Evolutionary conservation across 371 early-diverging fungal species (phyloP).

Genomic region (Batkoa obscura): DNA sequence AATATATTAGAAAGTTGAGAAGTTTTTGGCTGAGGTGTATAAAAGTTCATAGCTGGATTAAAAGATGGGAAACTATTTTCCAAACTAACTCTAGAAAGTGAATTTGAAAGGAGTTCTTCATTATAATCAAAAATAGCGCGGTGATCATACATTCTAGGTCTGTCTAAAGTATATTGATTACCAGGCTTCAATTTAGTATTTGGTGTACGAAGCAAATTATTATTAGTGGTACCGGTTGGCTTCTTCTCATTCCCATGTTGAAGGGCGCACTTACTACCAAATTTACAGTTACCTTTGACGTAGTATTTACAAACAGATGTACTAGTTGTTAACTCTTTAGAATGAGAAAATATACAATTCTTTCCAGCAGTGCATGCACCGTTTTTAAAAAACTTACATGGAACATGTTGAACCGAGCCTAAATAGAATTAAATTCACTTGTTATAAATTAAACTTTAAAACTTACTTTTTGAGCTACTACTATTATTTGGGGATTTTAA

Average conservation of each 20-base stretch:
- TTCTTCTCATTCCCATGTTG: conserved; percentile 18
- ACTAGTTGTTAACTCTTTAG: conserved; percentile 30
- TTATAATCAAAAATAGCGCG: background rate
- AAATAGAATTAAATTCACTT: background rate
- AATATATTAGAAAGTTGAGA: conserved; percentile 4
- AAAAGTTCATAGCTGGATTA: background rate
- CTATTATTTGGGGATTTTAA: background rate
- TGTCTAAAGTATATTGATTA: background rate
- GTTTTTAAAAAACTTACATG: conserved; percentile 63
- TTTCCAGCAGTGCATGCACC: conserved; percentile 59
- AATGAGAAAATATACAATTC: conserved; percentile 59
- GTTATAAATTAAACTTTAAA: conserved; percentile 15
- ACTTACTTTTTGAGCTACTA: background rate
- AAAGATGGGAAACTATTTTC: background rate
- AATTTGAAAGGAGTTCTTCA: background rate
- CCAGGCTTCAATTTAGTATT: background rate
- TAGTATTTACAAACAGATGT: conserved; percentile 52
- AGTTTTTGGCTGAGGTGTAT: conserved; percentile 5
- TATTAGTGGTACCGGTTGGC: background rate
- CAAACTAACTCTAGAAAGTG: background rate
- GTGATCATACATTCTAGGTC: background rate
- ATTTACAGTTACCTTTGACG: conserved; percentile 62
- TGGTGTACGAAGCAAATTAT: background rate
- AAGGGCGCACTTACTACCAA: conserved; percentile 56
- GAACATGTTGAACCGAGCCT: conserved; percentile 28